Evolutionary conservation across 2,329 filamentous ascomycete genomes (phyloP).

Genomic region (Colletotrichum sp.): DNA sequence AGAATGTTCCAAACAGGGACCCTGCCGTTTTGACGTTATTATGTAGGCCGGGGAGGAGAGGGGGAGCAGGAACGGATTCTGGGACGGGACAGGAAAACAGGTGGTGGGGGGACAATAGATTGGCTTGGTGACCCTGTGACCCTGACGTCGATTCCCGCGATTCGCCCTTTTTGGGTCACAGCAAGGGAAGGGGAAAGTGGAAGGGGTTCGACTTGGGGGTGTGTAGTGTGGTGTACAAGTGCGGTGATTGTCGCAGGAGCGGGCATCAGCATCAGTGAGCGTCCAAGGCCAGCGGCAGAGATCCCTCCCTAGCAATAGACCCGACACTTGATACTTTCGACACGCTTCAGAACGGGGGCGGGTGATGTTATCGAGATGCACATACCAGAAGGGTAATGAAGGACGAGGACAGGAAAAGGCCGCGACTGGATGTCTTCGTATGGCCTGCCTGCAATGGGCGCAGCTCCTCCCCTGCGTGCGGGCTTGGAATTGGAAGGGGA

Average conservation of each 20-base stretch:
- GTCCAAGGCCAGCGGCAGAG: neutral
- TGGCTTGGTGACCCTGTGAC: constrained; percentile 20
- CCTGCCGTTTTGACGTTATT: constrained; percentile 13
- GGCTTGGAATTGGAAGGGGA: neutral
- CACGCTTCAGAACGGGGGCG: neutral
- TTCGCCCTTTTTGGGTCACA: constrained; percentile 18
- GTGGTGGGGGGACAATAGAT: constrained; percentile 20
- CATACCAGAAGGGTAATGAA: constrained; percentile 3
- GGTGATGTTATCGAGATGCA: constrained; percentile 15
- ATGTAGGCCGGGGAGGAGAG: constrained; percentile 7
- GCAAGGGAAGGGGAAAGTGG: constrained; percentile 19
- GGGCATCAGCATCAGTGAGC: neutral
- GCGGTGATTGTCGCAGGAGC: constrained; percentile 10
- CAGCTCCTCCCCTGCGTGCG: neutral
- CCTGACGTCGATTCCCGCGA: constrained; percentile 20
- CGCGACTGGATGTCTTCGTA: neutral
- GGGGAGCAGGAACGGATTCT: neutral
- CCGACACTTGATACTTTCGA: neutral
- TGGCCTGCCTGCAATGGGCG: neutral
- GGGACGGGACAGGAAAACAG: constrained; percentile 11
- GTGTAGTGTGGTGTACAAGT: neutral
- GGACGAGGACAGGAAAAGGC: neutral
- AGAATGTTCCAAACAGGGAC: constrained; percentile 5
- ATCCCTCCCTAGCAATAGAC: neutral
- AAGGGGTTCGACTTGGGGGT: neutral